A percentile compares a stretch with the other conserved stretches of the same genome.
Conservation (phyloP, 1,139 yeast species). For the Kluyveromyces marxianus region DNA sequence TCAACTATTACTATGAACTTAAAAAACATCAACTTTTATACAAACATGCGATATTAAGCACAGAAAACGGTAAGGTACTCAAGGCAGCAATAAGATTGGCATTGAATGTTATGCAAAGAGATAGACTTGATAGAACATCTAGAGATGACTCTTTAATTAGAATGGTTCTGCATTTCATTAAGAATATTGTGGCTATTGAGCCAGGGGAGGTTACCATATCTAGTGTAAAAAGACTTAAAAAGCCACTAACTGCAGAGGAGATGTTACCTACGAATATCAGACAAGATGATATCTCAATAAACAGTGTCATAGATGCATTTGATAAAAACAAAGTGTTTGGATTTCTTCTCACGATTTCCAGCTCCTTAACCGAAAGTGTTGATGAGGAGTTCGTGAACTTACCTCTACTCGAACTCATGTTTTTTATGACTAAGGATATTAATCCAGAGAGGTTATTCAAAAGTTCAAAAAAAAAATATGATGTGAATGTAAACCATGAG, state of each 20-base stretch:
- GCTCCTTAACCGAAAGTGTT: slow-evolving; percentile 58
- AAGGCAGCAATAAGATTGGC: slow-evolving; percentile 67
- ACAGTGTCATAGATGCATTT: slow-evolving; percentile 50
- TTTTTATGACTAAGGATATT: slow-evolving; percentile 53
- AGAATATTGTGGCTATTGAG: slow-evolving; percentile 71
- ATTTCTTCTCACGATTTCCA: slow-evolving; percentile 60
- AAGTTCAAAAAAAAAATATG: not conserved
- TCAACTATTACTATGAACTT: slow-evolving; percentile 50
- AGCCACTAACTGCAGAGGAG: slow-evolving; percentile 28
- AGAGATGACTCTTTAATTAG: slow-evolving; percentile 69
- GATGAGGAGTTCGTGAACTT: slow-evolving; percentile 54
- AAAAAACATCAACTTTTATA: slow-evolving; percentile 61
- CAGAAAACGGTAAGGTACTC: slow-evolving; percentile 53
- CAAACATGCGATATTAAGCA: slow-evolving; percentile 58
- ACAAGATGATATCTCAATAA: slow-evolving; percentile 61
- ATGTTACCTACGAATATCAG: slow-evolving; percentile 51
- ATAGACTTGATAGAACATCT: slow-evolving; percentile 51
- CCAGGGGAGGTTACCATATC: slow-evolving; percentile 52
- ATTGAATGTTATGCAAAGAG: slow-evolving; percentile 48
- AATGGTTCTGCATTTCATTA: slow-evolving; percentile 62
- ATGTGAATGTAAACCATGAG: not conserved
- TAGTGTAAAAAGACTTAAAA: slow-evolving; percentile 31
- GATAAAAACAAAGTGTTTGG: slow-evolving; percentile 63
- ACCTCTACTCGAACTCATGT: slow-evolving; percentile 63
- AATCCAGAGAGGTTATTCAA: slow-evolving; percentile 27